Evolutionary conservation across 2,329 filamentous ascomycete genomes (phyloP), one percentile per base, ranked within the genome.

Genomic region (Ustulina deusta): DNA sequence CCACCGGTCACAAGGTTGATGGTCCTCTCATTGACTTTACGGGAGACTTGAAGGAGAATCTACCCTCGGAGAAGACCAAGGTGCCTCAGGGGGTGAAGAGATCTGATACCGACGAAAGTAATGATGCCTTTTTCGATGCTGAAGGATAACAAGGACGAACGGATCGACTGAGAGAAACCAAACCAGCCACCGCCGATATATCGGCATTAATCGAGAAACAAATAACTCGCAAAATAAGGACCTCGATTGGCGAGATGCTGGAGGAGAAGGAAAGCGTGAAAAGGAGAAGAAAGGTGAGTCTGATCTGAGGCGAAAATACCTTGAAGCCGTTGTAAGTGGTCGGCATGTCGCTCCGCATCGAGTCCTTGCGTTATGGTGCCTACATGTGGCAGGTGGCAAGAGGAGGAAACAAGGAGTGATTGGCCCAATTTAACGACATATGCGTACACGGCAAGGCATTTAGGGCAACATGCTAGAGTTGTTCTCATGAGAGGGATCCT

Each of bases 11-110:
- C 64, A 81, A 79, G 20, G 79, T 81, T 2, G 78, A 83, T 0
- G 85, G 86, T 0, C 84, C 86, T 1, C 77, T 89, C 55, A 81
- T 89, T 38, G 85, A 90, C 74, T 89, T 90, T 65, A 80, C 84
- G 17, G 74, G 83, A 11, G 87, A 89, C 65, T 49, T 89, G 75
- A 84, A 84, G 76, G 84, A 83, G 65, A 76, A 80, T 27, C 72
- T 89, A 42, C 85, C 85, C 3, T 65, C 75, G 32, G 71, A 61
- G 11, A 63, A 66, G 17, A 3, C 60, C 3, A 57, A 56, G 22
- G 17, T 15, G 17, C 58, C 72, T 6, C 68, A 71, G 6, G 63
- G 63, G 11, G 62, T 79, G 55, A 79, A 78, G 74, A 75, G 77
- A 56, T 69, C 77, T 1, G 79, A 81, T 60, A 81, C 79, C 2